phyloP scores from a whole-genome alignment of 2,329 filamentous ascomycete species.

The Xylaria sp. region DNA sequence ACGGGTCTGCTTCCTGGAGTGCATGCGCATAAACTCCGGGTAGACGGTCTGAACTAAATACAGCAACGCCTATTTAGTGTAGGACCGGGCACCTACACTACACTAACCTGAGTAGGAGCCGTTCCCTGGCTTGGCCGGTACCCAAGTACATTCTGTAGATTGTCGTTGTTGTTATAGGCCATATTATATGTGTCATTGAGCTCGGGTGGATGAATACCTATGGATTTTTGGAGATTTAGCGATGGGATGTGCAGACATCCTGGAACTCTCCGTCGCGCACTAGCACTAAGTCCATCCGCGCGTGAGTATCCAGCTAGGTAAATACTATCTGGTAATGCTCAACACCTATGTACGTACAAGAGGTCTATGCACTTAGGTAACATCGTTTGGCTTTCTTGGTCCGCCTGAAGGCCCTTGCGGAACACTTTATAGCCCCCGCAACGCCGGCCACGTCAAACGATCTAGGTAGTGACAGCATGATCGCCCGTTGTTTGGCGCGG shows the following conservation, averaged over 20 bases:
- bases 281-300: not conserved
- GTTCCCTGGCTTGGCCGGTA: not conserved
- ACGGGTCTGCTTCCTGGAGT: not conserved
- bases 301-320: constrained; percentile 7
- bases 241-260: not conserved
- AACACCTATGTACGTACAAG: too few species aligned
- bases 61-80: constrained; percentile 2
- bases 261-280: too few species aligned
- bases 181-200: constrained; percentile 6
- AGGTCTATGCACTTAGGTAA: not conserved
- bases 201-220: not conserved
- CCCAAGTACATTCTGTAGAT: not conserved
- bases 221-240: constrained; percentile 1
- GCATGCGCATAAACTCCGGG: constrained; percentile 17
- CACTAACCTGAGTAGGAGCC: not conserved
- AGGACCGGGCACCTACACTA: not conserved
- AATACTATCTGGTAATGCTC: not conserved
- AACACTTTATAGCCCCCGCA: constrained; percentile 17
- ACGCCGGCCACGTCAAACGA: constrained; percentile 33
- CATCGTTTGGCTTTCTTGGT: not conserved
- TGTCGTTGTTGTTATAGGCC: constrained; percentile 1
- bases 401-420: not conserved
- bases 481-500: constrained; percentile 25
- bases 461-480: constrained; percentile 31
- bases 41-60: constrained; percentile 13